A percentile compares a stretch with the other conserved stretches of the same genome.
Evolutionary conservation across 2,329 filamentous ascomycete genomes (phyloP).

Genomic region (Fusarium dlaminii): DNA sequence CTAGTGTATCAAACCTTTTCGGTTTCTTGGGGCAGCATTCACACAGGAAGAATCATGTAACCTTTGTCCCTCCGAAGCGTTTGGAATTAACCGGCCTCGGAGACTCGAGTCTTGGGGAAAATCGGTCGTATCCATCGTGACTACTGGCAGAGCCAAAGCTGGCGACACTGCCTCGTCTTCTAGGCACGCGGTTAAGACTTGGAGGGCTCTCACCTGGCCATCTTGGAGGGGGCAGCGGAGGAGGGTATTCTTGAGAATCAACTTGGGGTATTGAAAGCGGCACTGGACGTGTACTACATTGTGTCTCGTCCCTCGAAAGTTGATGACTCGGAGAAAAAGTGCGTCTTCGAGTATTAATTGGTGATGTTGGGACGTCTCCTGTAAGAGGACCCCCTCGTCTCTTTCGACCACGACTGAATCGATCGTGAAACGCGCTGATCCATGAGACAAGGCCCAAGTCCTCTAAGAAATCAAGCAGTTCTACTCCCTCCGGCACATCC

Average conservation of each 20-base stretch:
- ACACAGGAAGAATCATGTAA: accelerated
- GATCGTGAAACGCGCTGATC: background rate
- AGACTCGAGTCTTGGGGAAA: too few relatives aligned
- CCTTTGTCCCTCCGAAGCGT: background rate
- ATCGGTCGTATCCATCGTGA: background rate
- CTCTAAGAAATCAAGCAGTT: accelerated
- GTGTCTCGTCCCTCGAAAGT: accelerated
- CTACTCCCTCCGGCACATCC: background rate
- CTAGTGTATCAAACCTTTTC: background rate
- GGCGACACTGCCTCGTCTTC: accelerated
- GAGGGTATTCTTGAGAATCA: background rate
- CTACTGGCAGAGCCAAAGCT: background rate
- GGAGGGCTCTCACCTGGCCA: background rate
- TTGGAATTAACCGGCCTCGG: too few relatives aligned
- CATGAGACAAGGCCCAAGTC: background rate
- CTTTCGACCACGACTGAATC: background rate
- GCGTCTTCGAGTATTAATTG: accelerated
- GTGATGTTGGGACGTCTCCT: background rate
- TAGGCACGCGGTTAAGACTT: background rate
- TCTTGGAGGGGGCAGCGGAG: accelerated
- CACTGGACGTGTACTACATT: accelerated
- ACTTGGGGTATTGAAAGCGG: background rate
- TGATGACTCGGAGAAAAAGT: background rate
- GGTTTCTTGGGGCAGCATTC: background rate
- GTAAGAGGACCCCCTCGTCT: background rate